Percentiles rank a stretch among this genome's conserved stretches.
phyloP scores from a whole-genome alignment of 345 rosid species.

The Boechera divaricarpa region DNA sequence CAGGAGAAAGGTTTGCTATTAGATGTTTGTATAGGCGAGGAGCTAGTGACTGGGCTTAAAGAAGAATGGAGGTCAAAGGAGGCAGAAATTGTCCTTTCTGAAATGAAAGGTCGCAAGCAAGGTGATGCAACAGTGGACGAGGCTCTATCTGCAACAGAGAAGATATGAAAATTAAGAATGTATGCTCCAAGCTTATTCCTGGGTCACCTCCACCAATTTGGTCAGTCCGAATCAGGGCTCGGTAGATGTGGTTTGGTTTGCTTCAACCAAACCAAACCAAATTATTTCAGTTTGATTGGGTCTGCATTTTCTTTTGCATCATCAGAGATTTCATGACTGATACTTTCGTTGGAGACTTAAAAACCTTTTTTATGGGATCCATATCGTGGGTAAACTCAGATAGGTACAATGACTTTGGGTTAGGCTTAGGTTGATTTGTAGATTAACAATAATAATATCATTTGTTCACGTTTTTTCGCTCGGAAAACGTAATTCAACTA shows the following conservation, averaged over 20 bases:
- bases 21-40: conserved; percentile 45
- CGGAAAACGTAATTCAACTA: background rate
- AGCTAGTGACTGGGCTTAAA: conserved; percentile 63
- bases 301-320: background rate
- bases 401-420: background rate
- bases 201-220: background rate
- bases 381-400: background rate
- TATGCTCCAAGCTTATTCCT: background rate
- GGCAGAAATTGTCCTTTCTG: conserved; percentile 56
- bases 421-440: background rate
- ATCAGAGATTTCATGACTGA: no score
- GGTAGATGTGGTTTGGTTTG: no score
- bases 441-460: background rate
- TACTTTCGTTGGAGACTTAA: no score
- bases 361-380: background rate
- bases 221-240: no score
- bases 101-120: conserved; percentile 54
- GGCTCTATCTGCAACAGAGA: conserved; percentile 30
- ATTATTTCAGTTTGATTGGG: background rate
- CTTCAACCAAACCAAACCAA: no score
- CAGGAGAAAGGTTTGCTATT: conserved; percentile 56
- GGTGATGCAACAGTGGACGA: conserved; percentile 41
- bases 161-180: conserved; percentile 23
- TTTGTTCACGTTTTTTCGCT: background rate
- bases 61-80: conserved; percentile 62